Conservation (phyloP, 176 grass and related monocot species). For the Saccharum spontaneum region DNA sequence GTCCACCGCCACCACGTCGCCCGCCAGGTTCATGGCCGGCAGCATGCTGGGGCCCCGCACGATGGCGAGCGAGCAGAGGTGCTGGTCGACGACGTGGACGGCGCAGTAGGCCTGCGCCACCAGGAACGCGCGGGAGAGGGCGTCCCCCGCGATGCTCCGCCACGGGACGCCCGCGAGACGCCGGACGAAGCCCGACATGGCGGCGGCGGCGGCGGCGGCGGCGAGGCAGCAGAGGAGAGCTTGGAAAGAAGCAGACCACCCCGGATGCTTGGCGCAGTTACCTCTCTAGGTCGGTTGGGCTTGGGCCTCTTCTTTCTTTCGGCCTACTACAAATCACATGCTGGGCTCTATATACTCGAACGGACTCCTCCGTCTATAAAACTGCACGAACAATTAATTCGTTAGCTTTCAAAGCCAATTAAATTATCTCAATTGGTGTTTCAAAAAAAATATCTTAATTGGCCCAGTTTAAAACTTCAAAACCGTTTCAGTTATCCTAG, state of each 20-base stretch:
- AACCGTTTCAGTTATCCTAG: too few relatives aligned
- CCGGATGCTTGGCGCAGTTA: background rate
- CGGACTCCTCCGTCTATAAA: too few relatives aligned
- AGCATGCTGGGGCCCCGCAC: conserved; percentile 79
- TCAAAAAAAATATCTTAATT: too few relatives aligned
- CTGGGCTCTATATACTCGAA: background rate
- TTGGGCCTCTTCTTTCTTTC: background rate
- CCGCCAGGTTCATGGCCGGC: conserved; percentile 66
- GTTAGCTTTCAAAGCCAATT: too few relatives aligned
- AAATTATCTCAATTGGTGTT: too few relatives aligned
- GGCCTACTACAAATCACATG: background rate
- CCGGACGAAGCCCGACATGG: conserved; percentile 29
- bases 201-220: conserved; percentile 27
- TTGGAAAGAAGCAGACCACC: background rate
- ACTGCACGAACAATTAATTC: too few relatives aligned
- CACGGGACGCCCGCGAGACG: conserved; percentile 54
- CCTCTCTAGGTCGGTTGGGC: too few relatives aligned
- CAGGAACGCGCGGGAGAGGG: conserved; percentile 5
- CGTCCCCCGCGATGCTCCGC: conserved; percentile 37
- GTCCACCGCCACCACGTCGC: conserved; percentile 69
- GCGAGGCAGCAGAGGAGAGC: background rate
- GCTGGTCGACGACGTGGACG: conserved; percentile 42
- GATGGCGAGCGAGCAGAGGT: conserved; percentile 32
- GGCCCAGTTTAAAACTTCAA: too few relatives aligned
- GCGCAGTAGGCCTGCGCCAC: conserved; percentile 50